These are phyloP conservation scores for Parastagonospora nodorum DNA, from an alignment of 2,329 filamentous ascomycete species.

Conservation along the genomic window DNA sequence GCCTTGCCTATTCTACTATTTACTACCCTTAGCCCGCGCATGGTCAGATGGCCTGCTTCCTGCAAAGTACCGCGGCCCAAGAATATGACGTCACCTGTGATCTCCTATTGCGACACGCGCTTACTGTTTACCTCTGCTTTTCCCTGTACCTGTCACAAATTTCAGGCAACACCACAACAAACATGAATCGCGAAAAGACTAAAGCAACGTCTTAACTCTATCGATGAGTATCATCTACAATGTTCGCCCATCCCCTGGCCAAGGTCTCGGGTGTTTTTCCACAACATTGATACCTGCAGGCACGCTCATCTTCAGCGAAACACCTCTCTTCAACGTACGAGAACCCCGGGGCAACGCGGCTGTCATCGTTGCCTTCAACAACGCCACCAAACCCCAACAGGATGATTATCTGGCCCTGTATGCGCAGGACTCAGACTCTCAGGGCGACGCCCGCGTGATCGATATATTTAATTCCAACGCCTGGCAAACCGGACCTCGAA, in stretches of 20 bases:
- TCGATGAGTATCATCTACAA: constrained; percentile 15
- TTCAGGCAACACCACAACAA: not conserved
- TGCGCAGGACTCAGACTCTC: constrained; percentile 3
- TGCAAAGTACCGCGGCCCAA: not conserved
- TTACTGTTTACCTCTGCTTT: no score
- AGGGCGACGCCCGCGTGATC: constrained; percentile 14
- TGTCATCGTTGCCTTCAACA: constrained; percentile 16
- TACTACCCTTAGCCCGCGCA: no score
- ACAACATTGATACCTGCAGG: constrained; percentile 31
- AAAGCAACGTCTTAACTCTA: not conserved
- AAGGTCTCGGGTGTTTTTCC: constrained; percentile 48
- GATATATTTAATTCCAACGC: constrained; percentile 30
- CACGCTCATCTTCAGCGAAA: constrained; percentile 45
- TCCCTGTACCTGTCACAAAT: not conserved
- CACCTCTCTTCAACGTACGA: constrained; percentile 38
- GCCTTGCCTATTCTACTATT: no score
- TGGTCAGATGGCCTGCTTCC: no score
- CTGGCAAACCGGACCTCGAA: constrained; percentile 20
- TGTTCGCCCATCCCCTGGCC: constrained; percentile 31
- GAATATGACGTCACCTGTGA: not conserved
- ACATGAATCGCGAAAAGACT: not conserved
- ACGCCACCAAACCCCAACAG: constrained; percentile 9
- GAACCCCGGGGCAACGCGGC: constrained; percentile 26
- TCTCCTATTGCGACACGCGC: no score
- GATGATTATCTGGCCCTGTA: constrained; percentile 18